phyloP scores from a whole-genome alignment of 148 eudicot genomes.

The Vaccinium macrocarpon region DNA sequence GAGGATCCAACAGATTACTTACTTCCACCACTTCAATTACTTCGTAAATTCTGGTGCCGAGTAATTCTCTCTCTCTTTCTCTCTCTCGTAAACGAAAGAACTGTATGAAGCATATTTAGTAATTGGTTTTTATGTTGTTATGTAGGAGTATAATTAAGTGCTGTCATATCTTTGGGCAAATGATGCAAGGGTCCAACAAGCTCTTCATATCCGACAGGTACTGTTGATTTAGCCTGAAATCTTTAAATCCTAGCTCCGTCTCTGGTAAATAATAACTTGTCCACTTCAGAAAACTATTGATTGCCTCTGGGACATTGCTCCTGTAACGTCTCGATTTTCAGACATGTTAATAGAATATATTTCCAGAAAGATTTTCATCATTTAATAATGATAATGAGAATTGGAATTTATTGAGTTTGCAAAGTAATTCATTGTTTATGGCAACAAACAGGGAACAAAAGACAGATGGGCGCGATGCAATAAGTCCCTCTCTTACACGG shows the following conservation, averaged over 20 bases:
- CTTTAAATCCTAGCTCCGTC: too few species aligned
- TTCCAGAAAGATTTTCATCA: too few species aligned
- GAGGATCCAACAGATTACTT: slow-evolving; percentile 10
- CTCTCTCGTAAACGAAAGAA: not conserved
- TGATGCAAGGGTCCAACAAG: slow-evolving; percentile 25
- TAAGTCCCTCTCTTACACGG: slow-evolving; percentile 18
- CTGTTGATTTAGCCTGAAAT: not conserved
- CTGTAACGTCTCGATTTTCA: too few species aligned
- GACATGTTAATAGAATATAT: too few species aligned
- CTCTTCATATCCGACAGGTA: slow-evolving; percentile 40
- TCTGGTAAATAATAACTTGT: too few species aligned
- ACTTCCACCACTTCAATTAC: not conserved
- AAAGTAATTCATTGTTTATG: not conserved
- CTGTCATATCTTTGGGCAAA: slow-evolving; percentile 34
- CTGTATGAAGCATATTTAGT: not conserved
- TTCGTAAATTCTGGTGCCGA: slow-evolving; percentile 30
- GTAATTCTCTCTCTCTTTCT: slow-evolving; percentile 24
- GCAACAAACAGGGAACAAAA: slow-evolving; percentile 30
- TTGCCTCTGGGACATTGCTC: too few species aligned
- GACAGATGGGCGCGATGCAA: slow-evolving; percentile 45
- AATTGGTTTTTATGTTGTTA: not conserved
- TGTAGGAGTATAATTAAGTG: slow-evolving; percentile 23
- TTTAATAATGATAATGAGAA: too few species aligned
- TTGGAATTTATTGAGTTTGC: not conserved
- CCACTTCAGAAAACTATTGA: too few species aligned